Conservation (phyloP, 2,329 filamentous ascomycete species). For the Penicillium psychrosexuale region DNA sequence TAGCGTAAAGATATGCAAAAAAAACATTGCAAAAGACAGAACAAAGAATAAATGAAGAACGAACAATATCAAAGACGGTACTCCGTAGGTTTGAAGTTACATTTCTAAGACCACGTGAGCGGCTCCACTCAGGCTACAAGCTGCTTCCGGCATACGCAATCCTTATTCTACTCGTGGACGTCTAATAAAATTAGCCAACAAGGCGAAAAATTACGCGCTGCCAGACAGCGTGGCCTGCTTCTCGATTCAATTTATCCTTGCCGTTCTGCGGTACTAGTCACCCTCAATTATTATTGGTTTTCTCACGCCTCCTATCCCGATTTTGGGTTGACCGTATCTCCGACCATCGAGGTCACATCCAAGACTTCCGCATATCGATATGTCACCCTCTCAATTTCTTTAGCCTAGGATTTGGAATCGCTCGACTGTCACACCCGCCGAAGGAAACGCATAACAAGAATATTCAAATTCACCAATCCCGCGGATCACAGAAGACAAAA, state of each 20-base stretch:
- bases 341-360: conserved; percentile 18
- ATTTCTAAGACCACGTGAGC: conserved; percentile 18
- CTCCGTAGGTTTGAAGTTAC: background rate
- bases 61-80: background rate
- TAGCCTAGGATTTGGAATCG: conserved; percentile 10
- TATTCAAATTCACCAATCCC: conserved; percentile 7
- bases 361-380: conserved; percentile 11
- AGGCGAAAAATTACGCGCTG: conserved; percentile 3
- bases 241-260: background rate
- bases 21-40: background rate
- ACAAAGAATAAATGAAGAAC: background rate
- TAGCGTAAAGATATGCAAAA: too few relatives aligned
- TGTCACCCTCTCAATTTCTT: conserved; percentile 16
- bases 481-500: conserved; percentile 8
- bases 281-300: background rate
- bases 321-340: conserved; percentile 14
- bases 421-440: conserved; percentile 1
- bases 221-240: conserved; percentile 6
- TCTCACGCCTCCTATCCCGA: conserved; percentile 15
- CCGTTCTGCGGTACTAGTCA: background rate
- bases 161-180: conserved; percentile 1
- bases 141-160: conserved; percentile 20
- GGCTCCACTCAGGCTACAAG: conserved; percentile 16
- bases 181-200: conserved; percentile 5
- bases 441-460: background rate